Conservation (phyloP, 352 stramenopile genomes). For the Phytophthora pinifolia region DNA sequence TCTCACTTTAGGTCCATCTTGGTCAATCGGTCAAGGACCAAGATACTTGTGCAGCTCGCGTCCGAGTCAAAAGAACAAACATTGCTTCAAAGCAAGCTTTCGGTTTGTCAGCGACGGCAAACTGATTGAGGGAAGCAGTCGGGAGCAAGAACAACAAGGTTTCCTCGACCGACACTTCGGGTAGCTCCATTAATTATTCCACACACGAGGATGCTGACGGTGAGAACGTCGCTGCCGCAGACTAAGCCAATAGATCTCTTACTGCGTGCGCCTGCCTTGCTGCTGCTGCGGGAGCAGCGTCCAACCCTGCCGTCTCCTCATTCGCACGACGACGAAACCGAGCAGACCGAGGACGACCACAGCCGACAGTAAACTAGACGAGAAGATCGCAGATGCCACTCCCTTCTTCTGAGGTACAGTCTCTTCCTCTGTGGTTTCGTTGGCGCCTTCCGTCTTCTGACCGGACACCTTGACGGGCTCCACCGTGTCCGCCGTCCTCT, state of each 20-base stretch:
- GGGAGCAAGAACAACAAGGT: no score
- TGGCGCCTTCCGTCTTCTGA: conserved; percentile 20
- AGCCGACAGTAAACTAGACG: conserved; percentile 15
- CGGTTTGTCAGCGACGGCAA: no score
- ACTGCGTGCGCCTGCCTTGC: conserved; percentile 21
- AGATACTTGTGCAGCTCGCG: no score
- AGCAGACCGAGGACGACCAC: conserved; percentile 11
- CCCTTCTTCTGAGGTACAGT: conserved; percentile 2
- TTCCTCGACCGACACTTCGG: no score
- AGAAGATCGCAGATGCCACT: background rate
- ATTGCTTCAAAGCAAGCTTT: no score
- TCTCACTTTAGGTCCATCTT: no score
- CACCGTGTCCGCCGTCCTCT: conserved; percentile 1
- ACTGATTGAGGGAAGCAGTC: no score
- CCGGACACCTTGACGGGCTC: conserved; percentile 15
- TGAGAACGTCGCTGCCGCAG: no score
- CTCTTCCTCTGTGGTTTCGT: conserved; percentile 12
- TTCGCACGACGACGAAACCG: conserved; percentile 13
- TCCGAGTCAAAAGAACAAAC: no score
- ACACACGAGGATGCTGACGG: no score
- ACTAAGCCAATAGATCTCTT: background rate
- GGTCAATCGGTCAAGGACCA: no score
- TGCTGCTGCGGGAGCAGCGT: conserved; percentile 22
- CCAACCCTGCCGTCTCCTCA: conserved; percentile 21
- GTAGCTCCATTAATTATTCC: no score